A percentile compares a stretch with the other conserved stretches of the same genome.
phyloP scores from a whole-genome alignment of 2,329 filamentous ascomycete species.

The Epichloe scottii region DNA sequence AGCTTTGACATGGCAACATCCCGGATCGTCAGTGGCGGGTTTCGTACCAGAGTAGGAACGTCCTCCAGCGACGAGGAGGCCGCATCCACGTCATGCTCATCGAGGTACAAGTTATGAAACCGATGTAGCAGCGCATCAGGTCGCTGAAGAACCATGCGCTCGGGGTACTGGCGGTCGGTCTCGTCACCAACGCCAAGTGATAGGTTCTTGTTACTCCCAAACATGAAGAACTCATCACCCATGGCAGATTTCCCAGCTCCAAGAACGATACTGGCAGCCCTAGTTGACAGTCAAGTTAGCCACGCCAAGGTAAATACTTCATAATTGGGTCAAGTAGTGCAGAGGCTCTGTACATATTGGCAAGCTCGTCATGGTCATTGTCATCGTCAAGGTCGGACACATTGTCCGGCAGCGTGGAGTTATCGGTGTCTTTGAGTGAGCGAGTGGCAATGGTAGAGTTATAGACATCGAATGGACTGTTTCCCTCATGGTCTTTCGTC shows the following conservation, averaged over 20 bases:
- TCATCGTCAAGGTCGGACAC: conserved; percentile 46
- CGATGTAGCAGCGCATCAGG: conserved; percentile 64
- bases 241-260: conserved; percentile 10
- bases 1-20: conserved; percentile 84
- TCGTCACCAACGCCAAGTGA: conserved; percentile 90
- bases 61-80: conserved; percentile 27
- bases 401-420: conserved; percentile 35
- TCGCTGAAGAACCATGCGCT: conserved; percentile 64
- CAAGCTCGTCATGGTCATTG: conserved; percentile 24
- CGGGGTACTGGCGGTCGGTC: conserved; percentile 87
- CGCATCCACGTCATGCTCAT: conserved; percentile 26
- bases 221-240: conserved; percentile 83
- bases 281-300: conserved; percentile 5
- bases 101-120: conserved; percentile 58
- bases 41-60: conserved; percentile 61
- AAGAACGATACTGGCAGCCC: conserved; percentile 10
- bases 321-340: not conserved
- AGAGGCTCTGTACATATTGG: conserved; percentile 17
- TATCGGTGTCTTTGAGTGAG: conserved; percentile 41
- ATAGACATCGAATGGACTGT: conserved; percentile 89
- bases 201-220: conserved; percentile 93
- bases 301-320: not conserved
- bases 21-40: conserved; percentile 60
- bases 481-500: conserved; percentile 89
- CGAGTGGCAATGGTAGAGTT: conserved; percentile 72